Evolutionary conservation across 2,329 filamentous ascomycete genomes (phyloP).

Genomic region (Delphinella strobiligena): DNA sequence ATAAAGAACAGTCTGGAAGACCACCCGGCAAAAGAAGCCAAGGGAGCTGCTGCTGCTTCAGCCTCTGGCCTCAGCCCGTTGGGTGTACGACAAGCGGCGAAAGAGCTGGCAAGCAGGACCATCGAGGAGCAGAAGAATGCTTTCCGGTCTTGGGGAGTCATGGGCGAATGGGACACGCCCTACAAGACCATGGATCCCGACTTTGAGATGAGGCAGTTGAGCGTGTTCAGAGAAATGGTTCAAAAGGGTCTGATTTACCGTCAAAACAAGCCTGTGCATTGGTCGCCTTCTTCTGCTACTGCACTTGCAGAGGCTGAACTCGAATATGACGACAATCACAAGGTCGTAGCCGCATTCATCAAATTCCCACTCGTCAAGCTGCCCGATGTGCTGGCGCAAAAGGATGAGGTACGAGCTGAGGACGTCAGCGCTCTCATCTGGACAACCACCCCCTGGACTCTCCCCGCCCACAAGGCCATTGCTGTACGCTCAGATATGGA

Average conservation of each 20-base stretch:
- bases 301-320: conserved; percentile 76
- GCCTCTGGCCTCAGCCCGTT: conserved; percentile 28
- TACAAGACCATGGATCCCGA: conserved; percentile 70
- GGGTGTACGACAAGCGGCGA: conserved; percentile 52
- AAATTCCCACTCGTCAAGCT: conserved; percentile 55
- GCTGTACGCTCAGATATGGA: conserved; percentile 63
- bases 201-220: conserved; percentile 64
- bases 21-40: conserved; percentile 16
- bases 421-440: conserved; percentile 75
- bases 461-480: conserved; percentile 85
- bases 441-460: conserved; percentile 97
- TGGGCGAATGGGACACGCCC: conserved; percentile 65
- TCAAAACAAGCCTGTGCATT: conserved; percentile 73
- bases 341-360: conserved; percentile 64
- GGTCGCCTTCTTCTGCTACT: conserved; percentile 68
- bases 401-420: conserved; percentile 29
- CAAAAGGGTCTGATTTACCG: conserved; percentile 61
- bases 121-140: conserved; percentile 60
- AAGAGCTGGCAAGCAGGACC: conserved; percentile 54
- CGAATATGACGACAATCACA: conserved; percentile 67
- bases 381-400: conserved; percentile 27
- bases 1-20: conserved; percentile 23
- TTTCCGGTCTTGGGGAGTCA: conserved; percentile 63
- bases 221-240: conserved; percentile 65
- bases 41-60: conserved; percentile 20